phyloP scores from a whole-genome alignment of 352 stramenopile species.

The Phytophthora pinifolia region DNA sequence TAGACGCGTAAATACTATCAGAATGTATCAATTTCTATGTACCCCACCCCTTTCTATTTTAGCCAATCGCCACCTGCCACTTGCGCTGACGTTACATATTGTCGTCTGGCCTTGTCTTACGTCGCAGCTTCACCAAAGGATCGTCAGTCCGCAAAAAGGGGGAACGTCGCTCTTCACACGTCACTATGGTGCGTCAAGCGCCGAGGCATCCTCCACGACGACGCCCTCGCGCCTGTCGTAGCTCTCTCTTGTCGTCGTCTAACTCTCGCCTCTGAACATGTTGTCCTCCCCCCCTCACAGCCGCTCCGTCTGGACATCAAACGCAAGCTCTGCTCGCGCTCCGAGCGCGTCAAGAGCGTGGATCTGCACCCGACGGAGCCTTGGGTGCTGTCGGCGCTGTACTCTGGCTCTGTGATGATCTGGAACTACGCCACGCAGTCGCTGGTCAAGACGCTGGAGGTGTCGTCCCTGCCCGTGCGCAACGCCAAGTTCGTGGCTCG shows the following conservation, averaged over 20 bases:
- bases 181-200: slow-evolving; percentile 12
- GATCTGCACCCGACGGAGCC: slow-evolving; percentile 98
- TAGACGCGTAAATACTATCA: too few relatives aligned
- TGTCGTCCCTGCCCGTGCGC: slow-evolving; percentile 95
- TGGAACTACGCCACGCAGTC: slow-evolving; percentile 97
- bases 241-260: slow-evolving; percentile 13
- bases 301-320: slow-evolving; percentile 85
- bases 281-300: slow-evolving; percentile 32
- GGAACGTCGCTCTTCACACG: background rate
- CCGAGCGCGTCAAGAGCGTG: slow-evolving; percentile 98
- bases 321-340: slow-evolving; percentile 95
- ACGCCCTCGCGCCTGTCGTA: background rate
- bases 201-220: background rate
- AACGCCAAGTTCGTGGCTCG: slow-evolving; percentile 94
- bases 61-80: slow-evolving; percentile 9
- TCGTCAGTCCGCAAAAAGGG: slow-evolving; percentile 6
- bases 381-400: slow-evolving; percentile 97
- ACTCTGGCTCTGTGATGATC: slow-evolving; percentile 98
- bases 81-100: too few relatives aligned
- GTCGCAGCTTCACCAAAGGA: background rate
- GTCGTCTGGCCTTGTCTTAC: too few relatives aligned
- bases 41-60: too few relatives aligned
- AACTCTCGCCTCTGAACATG: slow-evolving; percentile 7
- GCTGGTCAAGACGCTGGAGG: slow-evolving; percentile 97
- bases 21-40: too few relatives aligned